Conservation (phyloP, 2,329 filamentous ascomycete species). For the Pyrenophora tritici-repentis region DNA sequence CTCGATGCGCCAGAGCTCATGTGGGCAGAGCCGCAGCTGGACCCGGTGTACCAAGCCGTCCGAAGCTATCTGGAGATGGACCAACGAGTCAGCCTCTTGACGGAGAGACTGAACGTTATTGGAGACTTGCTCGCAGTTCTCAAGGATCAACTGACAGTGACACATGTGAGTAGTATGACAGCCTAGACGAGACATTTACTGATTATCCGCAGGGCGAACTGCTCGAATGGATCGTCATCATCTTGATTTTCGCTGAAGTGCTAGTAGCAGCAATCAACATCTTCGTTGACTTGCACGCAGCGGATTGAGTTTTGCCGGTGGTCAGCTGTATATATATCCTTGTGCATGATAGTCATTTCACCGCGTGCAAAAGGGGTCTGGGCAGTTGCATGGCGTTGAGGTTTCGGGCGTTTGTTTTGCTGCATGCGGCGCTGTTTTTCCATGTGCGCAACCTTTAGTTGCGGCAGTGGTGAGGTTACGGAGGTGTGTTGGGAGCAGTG, state of each 20-base stretch:
- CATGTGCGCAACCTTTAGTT: too few species aligned
- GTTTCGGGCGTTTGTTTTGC: constrained; percentile 4
- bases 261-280: constrained; percentile 93
- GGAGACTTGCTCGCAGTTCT: constrained; percentile 89
- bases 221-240: constrained; percentile 72
- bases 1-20: constrained; percentile 97
- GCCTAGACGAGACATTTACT: background rate
- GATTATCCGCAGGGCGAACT: constrained; percentile 49
- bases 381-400: constrained; percentile 11
- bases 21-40: constrained; percentile 96
- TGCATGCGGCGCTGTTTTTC: background rate
- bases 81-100: constrained; percentile 86
- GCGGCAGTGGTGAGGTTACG: background rate
- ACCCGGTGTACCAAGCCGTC: constrained; percentile 95
- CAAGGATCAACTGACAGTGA: constrained; percentile 93
- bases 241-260: constrained; percentile 94
- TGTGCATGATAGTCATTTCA: constrained; percentile 24
- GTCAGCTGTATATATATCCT: constrained; percentile 18
- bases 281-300: constrained; percentile 85
- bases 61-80: constrained; percentile 98
- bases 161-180: constrained; percentile 49
- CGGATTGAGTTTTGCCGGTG: constrained; percentile 50
- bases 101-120: constrained; percentile 89
- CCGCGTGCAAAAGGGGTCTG: constrained; percentile 2
- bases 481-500: too few species aligned